phyloP scores from a whole-genome alignment of 495 filamentous ascomycete genomes.

The Haplographium delicatum region DNA sequence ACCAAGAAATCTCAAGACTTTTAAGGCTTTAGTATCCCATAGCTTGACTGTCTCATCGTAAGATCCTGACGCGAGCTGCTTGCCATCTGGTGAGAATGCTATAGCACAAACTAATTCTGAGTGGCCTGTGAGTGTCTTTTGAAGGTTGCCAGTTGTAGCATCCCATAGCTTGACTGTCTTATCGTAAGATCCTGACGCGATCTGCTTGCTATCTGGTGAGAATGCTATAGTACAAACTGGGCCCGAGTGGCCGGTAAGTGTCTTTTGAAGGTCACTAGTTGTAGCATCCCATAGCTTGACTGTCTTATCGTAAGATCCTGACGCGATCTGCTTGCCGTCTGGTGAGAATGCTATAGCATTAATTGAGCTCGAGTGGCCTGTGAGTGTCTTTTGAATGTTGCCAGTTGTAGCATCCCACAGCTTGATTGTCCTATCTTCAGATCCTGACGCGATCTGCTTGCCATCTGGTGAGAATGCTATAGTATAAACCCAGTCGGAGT shows the following conservation, averaged over 20 bases:
- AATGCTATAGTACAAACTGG: conserved; percentile 21
- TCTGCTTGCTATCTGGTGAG: conserved; percentile 19
- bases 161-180: conserved; percentile 25
- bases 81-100: conserved; percentile 23
- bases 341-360: conserved; percentile 11
- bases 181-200: conserved; percentile 22
- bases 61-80: conserved; percentile 22
- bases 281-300: conserved; percentile 11
- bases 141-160: conserved; percentile 13
- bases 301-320: conserved; percentile 7
- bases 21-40: conserved; percentile 21
- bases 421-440: conserved; percentile 72
- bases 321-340: conserved; percentile 9
- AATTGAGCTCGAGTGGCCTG: conserved; percentile 5
- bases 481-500: conserved; percentile 12
- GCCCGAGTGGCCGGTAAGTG: conserved; percentile 21
- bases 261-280: conserved; percentile 11
- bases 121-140: conserved; percentile 24
- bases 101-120: conserved; percentile 14
- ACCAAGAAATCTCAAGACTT: conserved; percentile 9
- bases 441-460: conserved; percentile 81
- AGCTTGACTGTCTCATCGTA: conserved; percentile 19
- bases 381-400: conserved; percentile 60
- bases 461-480: conserved; percentile 51
- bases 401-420: conserved; percentile 52